Evolutionary conservation across 352 stramenopile species (phyloP), one percentile per base, ranked within the genome.

Genomic region (Pythium dissimile): DNA sequence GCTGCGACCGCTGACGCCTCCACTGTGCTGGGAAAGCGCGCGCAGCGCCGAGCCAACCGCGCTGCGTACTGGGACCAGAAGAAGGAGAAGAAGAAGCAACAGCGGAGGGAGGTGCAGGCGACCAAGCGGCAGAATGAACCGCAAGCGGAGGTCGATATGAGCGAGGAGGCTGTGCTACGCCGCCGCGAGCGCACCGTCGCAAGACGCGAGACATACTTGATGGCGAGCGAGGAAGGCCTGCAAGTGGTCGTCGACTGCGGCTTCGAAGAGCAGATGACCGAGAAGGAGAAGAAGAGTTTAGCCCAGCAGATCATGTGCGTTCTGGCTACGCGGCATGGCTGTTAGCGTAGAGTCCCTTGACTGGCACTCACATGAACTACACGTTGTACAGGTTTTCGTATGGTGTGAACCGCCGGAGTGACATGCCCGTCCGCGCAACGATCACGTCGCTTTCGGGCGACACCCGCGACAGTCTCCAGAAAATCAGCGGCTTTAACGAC

Each of bases 251-350:
- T 98, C 39, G 96, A 99, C 69, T 98, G 93, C 55, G 85, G 80
- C 15, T 98, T 98, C 70, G 92, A 98, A 61, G 66, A 97, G 21
- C 58, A 88, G n/a, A 97, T 98, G 91, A 93, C 72, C 2, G 66
- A 77, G 26, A 96, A 95, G 53, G 94, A 98, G 67, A 89, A 95
- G 59, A 98, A 96, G 60, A 97, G 84, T 64, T 74, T 99, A 13
- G 86, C 80, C 10, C 88, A 96, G 63, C 96, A 99, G 69, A 92
- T 98, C 53, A 95, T 97, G 80, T 98, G 82, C 69, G 88, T 70
- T 4, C 84, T 64, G 64, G 6, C 48, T 20, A 41, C 88, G 85
- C 52, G 21, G n/a, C n/a, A n/a, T n/a, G n/a, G n/a, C 23, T 32
- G 41, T 20, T 45, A 16, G 41, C 4, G 27, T 37, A 30, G 43